A percentile compares a stretch with the other conserved stretches of the same genome.
Conservation (phyloP, 805 yeast species). For the Suhomyces emberorum region DNA sequence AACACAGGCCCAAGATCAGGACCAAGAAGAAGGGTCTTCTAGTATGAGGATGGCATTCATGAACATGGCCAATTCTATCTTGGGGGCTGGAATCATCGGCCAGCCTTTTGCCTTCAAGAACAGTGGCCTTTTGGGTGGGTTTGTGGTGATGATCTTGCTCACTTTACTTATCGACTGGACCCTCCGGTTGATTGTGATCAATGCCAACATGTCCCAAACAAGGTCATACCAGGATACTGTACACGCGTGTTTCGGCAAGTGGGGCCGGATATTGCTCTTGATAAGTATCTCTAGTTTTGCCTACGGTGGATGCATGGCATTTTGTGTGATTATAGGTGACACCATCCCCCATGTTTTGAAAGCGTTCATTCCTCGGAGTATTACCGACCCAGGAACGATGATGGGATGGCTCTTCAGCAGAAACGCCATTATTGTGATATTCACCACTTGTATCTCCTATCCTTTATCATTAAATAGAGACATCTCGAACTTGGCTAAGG, state of each 20-base stretch:
- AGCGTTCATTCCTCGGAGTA: constrained; percentile 53
- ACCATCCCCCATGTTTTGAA: constrained; percentile 86
- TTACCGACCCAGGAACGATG: constrained; percentile 25
- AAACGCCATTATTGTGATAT: constrained; percentile 64
- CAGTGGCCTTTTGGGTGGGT: constrained; percentile 75
- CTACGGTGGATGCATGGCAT: constrained; percentile 91
- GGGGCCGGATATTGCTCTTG: constrained; percentile 66
- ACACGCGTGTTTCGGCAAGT: constrained; percentile 67
- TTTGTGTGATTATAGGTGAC: constrained; percentile 92
- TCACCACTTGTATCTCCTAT: constrained; percentile 70
- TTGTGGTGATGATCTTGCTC: constrained; percentile 54
- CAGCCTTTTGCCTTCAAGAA: constrained; percentile 86
- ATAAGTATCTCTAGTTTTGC: constrained; percentile 86
- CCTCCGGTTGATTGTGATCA: constrained; percentile 68
- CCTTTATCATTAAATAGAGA: constrained; percentile 80
- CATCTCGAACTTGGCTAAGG: constrained; percentile 81
- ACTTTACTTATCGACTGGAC: constrained; percentile 89
- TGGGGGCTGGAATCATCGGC: constrained; percentile 95
- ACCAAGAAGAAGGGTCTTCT: constrained; percentile 28
- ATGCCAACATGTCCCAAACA: constrained; percentile 74
- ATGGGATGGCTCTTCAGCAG: constrained; percentile 59
- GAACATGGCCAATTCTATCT: constrained; percentile 94
- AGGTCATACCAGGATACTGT: constrained; percentile 85
- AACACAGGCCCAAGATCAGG: constrained; percentile 7
- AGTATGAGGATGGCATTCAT: constrained; percentile 81